A percentile compares a stretch with the other conserved stretches of the same genome.
phyloP scores from a whole-genome alignment of 2,329 filamentous ascomycete genomes.

The Colletotrichum tamarilloi region DNA sequence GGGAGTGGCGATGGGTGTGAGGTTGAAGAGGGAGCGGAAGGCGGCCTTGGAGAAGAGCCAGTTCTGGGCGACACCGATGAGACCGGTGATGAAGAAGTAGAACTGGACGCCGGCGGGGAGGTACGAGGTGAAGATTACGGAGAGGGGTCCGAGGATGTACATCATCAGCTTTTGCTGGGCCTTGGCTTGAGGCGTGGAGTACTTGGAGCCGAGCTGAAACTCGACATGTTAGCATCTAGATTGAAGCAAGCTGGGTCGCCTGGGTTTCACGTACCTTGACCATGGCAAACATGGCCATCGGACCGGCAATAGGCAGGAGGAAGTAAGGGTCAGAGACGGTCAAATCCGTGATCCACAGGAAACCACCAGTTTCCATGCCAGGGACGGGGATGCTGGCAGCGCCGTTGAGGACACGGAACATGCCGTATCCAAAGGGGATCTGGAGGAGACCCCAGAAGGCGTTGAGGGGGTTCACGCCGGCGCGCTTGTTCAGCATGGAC shows the following conservation, averaged over 20 bases:
- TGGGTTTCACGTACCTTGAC: slow-evolving; percentile 57
- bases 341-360: slow-evolving; percentile 84
- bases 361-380: slow-evolving; percentile 75
- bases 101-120: slow-evolving; percentile 61
- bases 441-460: slow-evolving; percentile 54
- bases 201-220: slow-evolving; percentile 49
- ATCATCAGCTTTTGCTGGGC: slow-evolving; percentile 54
- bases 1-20: slow-evolving; percentile 39
- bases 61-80: slow-evolving; percentile 47
- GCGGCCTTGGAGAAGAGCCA: slow-evolving; percentile 50
- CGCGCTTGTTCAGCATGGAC: slow-evolving; percentile 50
- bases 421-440: slow-evolving; percentile 80
- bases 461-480: slow-evolving; percentile 46
- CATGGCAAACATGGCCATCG: slow-evolving; percentile 65
- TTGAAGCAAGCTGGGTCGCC: not conserved
- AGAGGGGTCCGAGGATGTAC: slow-evolving; percentile 55
- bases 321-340: slow-evolving; percentile 81
- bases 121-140: slow-evolving; percentile 58
- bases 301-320: slow-evolving; percentile 74
- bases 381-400: slow-evolving; percentile 87
- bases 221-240: slow-evolving; percentile 32
- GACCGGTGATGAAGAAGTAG: slow-evolving; percentile 57
- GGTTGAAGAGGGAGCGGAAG: slow-evolving; percentile 51
- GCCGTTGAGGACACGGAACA: slow-evolving; percentile 79
- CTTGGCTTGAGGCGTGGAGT: slow-evolving; percentile 40